phyloP scores from a whole-genome alignment of 2,329 filamentous ascomycete genomes.

The Bipolaris victoriae region DNA sequence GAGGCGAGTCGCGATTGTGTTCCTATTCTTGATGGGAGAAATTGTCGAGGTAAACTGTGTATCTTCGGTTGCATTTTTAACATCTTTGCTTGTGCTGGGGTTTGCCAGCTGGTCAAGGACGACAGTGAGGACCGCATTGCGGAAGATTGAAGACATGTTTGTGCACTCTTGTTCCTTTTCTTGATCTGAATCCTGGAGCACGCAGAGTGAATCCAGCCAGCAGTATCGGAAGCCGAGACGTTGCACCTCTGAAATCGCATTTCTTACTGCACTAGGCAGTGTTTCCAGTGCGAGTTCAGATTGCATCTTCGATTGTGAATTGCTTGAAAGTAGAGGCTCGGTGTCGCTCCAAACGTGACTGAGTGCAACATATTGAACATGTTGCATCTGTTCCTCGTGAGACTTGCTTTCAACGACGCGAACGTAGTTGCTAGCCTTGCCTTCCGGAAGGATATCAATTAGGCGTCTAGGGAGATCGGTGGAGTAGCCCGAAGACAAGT shows the following conservation, averaged over 20 bases:
- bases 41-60: not conserved
- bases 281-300: conserved; percentile 21
- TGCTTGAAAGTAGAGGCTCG: conserved; percentile 30
- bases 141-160: conserved; percentile 42
- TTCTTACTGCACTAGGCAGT: conserved; percentile 32
- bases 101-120: conserved; percentile 28
- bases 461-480: conserved; percentile 41
- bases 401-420: conserved; percentile 33
- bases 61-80: not conserved
- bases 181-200: conserved; percentile 41
- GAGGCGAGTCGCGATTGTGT: conserved; percentile 2
- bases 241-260: conserved; percentile 36
- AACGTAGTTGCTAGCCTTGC: conserved; percentile 18
- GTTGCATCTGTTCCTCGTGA: conserved; percentile 14
- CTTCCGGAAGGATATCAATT: conserved; percentile 35
- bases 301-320: conserved; percentile 22
- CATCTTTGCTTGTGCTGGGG: not conserved
- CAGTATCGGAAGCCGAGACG: conserved; percentile 41
- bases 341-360: conserved; percentile 37
- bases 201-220: conserved; percentile 45
- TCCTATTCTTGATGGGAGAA: not conserved
- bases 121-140: conserved; percentile 44
- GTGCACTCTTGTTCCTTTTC: conserved; percentile 42
- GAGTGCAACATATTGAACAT: conserved; percentile 36
- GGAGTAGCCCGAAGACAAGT: conserved; percentile 4